These are phyloP conservation scores for Diaporthe citrichinensis DNA, from an alignment of 2,329 filamentous ascomycete genomes.

Conservation along the genomic window DNA sequence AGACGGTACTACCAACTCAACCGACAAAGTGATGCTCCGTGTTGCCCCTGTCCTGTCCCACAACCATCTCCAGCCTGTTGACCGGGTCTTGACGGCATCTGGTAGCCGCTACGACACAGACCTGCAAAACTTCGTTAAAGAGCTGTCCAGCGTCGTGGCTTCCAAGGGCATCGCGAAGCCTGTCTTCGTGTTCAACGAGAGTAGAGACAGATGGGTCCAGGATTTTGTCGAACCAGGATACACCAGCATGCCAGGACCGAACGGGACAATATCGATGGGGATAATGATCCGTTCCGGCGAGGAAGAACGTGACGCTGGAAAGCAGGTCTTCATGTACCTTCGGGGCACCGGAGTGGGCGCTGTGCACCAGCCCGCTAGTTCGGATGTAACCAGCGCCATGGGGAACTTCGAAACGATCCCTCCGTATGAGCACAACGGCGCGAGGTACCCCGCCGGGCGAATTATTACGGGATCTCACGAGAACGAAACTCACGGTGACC, in stretches of 20 bases:
- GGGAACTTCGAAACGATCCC: background rate
- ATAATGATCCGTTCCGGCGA: background rate
- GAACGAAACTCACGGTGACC: too few relatives aligned
- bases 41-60: background rate
- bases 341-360: background rate
- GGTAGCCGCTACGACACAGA: background rate
- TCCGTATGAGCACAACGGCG: background rate
- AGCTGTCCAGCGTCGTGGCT: background rate
- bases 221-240: background rate
- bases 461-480: background rate
- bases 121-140: background rate
- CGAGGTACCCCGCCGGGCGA: background rate
- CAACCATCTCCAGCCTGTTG: background rate
- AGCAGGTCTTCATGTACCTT: background rate
- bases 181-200: background rate
- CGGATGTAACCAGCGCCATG: background rate
- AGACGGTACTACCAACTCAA: background rate
- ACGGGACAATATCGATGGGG: background rate
- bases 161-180: background rate
- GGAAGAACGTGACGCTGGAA: background rate
- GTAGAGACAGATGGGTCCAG: background rate
- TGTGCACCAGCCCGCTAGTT: background rate
- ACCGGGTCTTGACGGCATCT: background rate
- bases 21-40: background rate
- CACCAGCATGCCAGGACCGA: constrained; percentile 4